These are phyloP conservation scores for Microstegium vimineum DNA, from an alignment of 176 grass and related monocot genomes.

Conservation along the genomic window DNA sequence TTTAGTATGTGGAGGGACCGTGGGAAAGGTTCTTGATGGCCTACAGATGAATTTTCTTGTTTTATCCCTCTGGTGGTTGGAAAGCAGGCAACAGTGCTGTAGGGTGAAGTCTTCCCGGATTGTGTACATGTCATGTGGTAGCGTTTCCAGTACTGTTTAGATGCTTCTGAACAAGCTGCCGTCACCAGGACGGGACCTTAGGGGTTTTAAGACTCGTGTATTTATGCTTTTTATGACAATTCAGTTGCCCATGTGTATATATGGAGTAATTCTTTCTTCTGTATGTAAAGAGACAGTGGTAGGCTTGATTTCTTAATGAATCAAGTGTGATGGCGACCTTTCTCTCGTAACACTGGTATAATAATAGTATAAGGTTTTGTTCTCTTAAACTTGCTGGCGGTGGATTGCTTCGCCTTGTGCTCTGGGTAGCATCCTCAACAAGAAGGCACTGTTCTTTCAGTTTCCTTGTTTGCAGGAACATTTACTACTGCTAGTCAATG, in stretches of 20 bases:
- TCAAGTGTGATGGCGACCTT: not conserved
- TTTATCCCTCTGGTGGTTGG: not conserved
- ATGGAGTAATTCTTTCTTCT: not conserved
- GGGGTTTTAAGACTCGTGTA: slow-evolving; percentile 10
- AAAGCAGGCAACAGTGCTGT: not conserved
- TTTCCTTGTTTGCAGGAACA: not conserved
- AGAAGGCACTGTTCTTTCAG: not conserved
- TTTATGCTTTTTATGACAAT: not conserved
- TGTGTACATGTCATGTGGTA: slow-evolving; percentile 31
- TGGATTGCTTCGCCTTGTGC: not conserved
- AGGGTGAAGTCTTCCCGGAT: slow-evolving; percentile 26
- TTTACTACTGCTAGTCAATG: no score
- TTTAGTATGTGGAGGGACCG: not conserved
- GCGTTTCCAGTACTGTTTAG: slow-evolving; percentile 14
- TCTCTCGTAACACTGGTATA: not conserved
- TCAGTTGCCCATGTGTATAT: slow-evolving; percentile 19
- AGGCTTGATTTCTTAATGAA: not conserved
- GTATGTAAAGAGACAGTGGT: not conserved
- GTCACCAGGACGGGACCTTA: not conserved
- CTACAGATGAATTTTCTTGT: slow-evolving; percentile 2
- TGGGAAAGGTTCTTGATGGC: not conserved
- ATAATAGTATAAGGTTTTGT: not conserved
- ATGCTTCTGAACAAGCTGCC: slow-evolving; percentile 13
- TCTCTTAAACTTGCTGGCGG: not conserved
- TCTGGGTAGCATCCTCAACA: not conserved